Evolutionary conservation across 2,329 filamentous ascomycete species (phyloP).

Genomic region (Penicillium sp.): DNA sequence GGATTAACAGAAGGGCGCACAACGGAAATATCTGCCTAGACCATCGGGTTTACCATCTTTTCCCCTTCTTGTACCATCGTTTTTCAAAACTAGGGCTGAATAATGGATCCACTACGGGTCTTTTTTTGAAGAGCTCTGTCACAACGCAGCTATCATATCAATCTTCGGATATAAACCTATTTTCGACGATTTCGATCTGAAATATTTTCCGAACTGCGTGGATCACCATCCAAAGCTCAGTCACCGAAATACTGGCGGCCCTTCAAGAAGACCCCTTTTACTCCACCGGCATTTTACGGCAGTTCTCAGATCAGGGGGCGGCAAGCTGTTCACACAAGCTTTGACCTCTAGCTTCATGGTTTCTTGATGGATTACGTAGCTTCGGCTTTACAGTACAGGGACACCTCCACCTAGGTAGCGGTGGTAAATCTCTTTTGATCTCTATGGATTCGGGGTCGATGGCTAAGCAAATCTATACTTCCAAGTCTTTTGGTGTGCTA

Average conservation of each 20-base stretch:
- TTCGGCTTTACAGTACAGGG: not conserved
- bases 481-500: too few relatives aligned
- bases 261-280: constrained; percentile 4
- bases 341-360: too few relatives aligned
- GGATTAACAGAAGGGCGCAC: not conserved
- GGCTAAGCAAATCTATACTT: too few relatives aligned
- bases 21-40: not conserved
- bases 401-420: not conserved
- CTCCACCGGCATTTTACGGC: not conserved
- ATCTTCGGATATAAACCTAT: constrained; percentile 6
- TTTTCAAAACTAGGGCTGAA: not conserved
- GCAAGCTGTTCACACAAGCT: not conserved
- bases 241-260: not conserved
- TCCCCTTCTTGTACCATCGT: not conserved
- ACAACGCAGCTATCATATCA: not conserved
- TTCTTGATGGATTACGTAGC: too few relatives aligned
- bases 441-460: too few relatives aligned
- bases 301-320: not conserved
- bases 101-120: not conserved
- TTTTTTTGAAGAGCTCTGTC: not conserved
- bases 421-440: not conserved
- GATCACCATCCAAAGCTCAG: too few relatives aligned
- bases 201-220: not conserved
- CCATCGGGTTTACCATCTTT: not conserved
- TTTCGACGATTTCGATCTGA: not conserved